Base-by-base conservation (phyloP, 2,329 filamentous ascomycete genomes). In the Trichophyton rubrum region DNA sequence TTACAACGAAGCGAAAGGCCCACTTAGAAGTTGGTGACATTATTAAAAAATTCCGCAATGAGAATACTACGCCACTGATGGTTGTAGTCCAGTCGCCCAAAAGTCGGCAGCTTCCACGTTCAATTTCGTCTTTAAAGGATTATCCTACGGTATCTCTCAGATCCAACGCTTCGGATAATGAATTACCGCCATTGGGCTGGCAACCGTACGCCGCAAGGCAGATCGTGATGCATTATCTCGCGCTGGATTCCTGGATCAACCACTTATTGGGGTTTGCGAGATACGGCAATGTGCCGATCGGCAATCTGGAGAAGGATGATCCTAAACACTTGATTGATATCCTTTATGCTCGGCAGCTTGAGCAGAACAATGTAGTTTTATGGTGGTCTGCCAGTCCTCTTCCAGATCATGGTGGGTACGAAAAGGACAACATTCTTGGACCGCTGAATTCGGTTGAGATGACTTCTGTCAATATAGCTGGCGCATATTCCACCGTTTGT, bases 291-390 rank as follows among this genome's bases (percentile, higher is more conserved):
- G 85, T 99, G 3, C 93, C 93, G 1, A 79, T 99, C 6, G 97
- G 93, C 74, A 99, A 99, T 68, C 77, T 99, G 35, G 93, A 97
- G 72, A 86, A 86, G 49, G 93, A 97, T 66, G 93, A 99, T 68
- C 92, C 93, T 30, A 85, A 90, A 2, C 97, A 93, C 76, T 77
- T 99, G 60, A 99, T 99, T 67, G 93, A 99, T 70, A 84, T 99
- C 60, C 89, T 92, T 0, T 99, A 97, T 71, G 93, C 93, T 0
- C 82, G 95, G 61, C 83, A 91, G 17, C 77, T 99, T 58, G 90
- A 96, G 69, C 87, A 88, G 65, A 96, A 92, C 69, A 90, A 91
- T 61, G 89, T 99, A 1, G 88, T 99, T 4, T 78, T 99, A 5
- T 99, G 93, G 93, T 99, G 93, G 93, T 97, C 92, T 17, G 80